A percentile compares a stretch with the other conserved stretches of the same genome.
Conservation (phyloP, 768 basidiomycete genomes). For the Amanita pseudoporphyria region DNA sequence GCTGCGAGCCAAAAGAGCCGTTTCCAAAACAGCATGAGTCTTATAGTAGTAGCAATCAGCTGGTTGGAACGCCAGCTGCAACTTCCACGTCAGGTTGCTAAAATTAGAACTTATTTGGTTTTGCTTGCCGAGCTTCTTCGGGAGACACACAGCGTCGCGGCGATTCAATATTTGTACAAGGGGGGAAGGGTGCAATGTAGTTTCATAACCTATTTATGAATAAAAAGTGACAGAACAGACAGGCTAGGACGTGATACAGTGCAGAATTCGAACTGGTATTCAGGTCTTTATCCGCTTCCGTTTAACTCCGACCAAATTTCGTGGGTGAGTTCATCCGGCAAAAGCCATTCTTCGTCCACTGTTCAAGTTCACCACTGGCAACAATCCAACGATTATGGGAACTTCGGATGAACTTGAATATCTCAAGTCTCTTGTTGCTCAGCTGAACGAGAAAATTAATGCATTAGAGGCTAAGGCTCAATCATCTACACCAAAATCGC, state of each 20-base stretch:
- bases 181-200: background rate
- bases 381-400: conserved; percentile 34
- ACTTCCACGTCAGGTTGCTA: conserved; percentile 3
- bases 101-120: conserved; percentile 2
- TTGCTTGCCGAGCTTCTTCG: background rate
- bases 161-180: background rate
- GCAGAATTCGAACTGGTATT: background rate
- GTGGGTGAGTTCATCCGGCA: background rate
- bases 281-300: conserved; percentile 6
- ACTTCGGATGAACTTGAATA: conserved; percentile 80
- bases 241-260: background rate
- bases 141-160: background rate
- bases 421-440: conserved; percentile 84
- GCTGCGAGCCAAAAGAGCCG: conserved; percentile 24
- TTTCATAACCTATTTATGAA: no score
- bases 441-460: conserved; percentile 86
- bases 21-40: conserved; percentile 28
- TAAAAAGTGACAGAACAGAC: no score
- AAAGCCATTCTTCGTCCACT: background rate
- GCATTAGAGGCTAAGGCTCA: conserved; percentile 67
- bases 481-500: conserved; percentile 32
- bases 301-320: conserved; percentile 22
- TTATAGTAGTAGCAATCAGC: conserved; percentile 1
- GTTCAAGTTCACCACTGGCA: conserved; percentile 1
- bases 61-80: background rate